A percentile compares a stretch with the other conserved stretches of the same genome.
phyloP scores from a whole-genome alignment of 305 asterid species.

The Solanum aculeatissimum region DNA sequence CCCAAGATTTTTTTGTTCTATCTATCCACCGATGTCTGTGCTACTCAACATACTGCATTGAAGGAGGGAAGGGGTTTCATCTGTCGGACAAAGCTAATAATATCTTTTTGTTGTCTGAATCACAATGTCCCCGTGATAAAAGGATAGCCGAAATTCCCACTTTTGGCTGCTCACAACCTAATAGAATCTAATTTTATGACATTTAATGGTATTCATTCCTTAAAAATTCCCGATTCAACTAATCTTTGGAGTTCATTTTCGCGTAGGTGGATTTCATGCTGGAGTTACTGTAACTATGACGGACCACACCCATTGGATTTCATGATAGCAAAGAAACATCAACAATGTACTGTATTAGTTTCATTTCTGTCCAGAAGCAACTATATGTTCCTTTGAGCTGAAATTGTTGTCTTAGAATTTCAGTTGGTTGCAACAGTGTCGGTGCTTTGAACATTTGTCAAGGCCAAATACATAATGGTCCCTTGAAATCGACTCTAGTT shows the following conservation, averaged over 20 bases:
- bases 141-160: not conserved
- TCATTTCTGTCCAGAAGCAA: not conserved
- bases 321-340: not conserved
- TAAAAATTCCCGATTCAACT: not conserved
- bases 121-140: not conserved
- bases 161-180: not conserved
- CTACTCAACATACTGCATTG: not conserved
- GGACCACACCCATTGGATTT: not conserved
- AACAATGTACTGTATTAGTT: not conserved
- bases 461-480: not conserved
- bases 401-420: not conserved
- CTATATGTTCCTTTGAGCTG: not conserved
- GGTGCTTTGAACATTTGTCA: not conserved
- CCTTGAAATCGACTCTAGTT: not conserved
- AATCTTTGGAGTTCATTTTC: not conserved
- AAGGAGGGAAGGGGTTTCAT: not conserved
- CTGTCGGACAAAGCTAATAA: not conserved
- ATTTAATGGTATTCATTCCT: not conserved
- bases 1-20: not conserved
- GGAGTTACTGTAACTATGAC: conserved; percentile 4
- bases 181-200: not conserved
- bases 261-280: conserved; percentile 29
- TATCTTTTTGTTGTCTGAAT: not conserved
- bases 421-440: not conserved
- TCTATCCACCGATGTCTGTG: not conserved